These are phyloP conservation scores for Solanum clarkiae DNA, from an alignment of 257 asterid species.

Conservation along the genomic window DNA sequence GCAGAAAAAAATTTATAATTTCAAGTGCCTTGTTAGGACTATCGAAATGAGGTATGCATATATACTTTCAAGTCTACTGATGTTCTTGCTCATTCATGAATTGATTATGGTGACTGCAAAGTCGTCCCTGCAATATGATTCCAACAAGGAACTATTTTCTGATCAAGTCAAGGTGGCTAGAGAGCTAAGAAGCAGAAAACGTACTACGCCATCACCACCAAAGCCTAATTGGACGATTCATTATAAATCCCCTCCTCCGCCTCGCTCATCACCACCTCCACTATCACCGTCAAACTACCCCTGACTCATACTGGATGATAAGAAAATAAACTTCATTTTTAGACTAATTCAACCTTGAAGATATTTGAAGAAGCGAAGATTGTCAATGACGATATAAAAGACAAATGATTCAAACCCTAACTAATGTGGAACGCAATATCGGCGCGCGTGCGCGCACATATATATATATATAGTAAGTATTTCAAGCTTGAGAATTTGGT, in stretches of 20 bases:
- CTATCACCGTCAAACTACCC: neutral
- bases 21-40: too few species aligned
- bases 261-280: neutral
- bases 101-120: neutral
- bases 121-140: neutral
- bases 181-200: neutral
- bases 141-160: neutral
- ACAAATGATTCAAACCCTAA: too few species aligned
- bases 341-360: too few species aligned
- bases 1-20: too few species aligned
- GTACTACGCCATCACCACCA: too few species aligned
- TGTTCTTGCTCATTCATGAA: neutral
- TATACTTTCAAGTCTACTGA: too few species aligned
- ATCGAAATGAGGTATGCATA: neutral
- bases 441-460: fast-evolving
- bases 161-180: neutral
- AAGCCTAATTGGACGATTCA: neutral
- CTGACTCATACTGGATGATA: neutral
- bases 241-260: neutral
- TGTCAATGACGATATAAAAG: too few species aligned
- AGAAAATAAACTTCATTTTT: too few species aligned
- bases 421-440: too few species aligned
- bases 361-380: too few species aligned
- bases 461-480: too few species aligned
- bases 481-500: too few species aligned